Conservation (phyloP, 768 basidiomycete species). For the Leccinum boreale region DNA sequence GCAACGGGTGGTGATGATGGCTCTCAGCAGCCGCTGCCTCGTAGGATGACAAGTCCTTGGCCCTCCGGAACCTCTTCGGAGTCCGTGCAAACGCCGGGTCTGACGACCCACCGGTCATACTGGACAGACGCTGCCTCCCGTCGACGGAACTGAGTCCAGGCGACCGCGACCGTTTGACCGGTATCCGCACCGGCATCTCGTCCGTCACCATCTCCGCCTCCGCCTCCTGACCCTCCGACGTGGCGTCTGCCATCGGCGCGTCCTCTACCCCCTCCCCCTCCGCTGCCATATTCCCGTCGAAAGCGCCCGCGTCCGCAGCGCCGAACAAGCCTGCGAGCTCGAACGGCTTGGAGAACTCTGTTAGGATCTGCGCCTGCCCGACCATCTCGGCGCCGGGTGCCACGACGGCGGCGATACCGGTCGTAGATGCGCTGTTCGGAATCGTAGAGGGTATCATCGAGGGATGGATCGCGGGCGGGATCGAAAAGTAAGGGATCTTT, state of each 20-base stretch:
- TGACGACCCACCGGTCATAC: not conserved
- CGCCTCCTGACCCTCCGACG: conserved; percentile 27
- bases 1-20: conserved; percentile 41
- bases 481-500: conserved; percentile 87
- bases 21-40: conserved; percentile 44
- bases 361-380: conserved; percentile 77
- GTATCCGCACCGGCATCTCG: conserved; percentile 32
- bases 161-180: conserved; percentile 25
- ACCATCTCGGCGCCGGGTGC: conserved; percentile 77
- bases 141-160: not conserved
- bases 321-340: conserved; percentile 79
- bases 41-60: conserved; percentile 52
- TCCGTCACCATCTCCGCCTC: conserved; percentile 40
- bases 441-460: conserved; percentile 60
- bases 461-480: conserved; percentile 75
- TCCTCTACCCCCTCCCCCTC: conserved; percentile 2
- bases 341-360: conserved; percentile 72
- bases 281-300: conserved; percentile 31
- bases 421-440: conserved; percentile 26
- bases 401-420: conserved; percentile 23
- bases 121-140: not conserved
- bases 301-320: conserved; percentile 78
- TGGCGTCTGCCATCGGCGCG: conserved; percentile 43
- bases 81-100: conserved; percentile 10
- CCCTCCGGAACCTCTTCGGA: conserved; percentile 60